phyloP scores from a whole-genome alignment of 23 red algal species.

The Gracilaria gracilis region DNA sequence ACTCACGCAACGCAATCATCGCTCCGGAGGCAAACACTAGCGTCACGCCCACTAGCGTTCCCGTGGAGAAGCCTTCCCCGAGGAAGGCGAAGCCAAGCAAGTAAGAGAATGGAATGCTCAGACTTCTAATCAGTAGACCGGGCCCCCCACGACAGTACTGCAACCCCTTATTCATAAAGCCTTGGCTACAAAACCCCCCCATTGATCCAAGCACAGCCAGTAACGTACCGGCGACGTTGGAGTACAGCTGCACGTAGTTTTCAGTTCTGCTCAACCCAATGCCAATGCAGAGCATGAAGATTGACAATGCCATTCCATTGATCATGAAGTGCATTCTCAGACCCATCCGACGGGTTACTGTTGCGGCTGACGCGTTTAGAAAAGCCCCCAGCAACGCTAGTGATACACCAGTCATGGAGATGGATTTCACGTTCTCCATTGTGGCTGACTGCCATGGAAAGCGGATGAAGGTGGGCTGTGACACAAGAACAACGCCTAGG shows the following conservation, averaged over 20 bases:
- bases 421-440: not conserved
- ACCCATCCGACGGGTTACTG: constrained; percentile 21
- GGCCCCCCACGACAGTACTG: constrained; percentile 45
- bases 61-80: constrained; percentile 13
- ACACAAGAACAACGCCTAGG: constrained; percentile 19
- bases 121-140: constrained; percentile 32
- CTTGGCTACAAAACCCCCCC: constrained; percentile 37
- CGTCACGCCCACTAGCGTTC: not conserved
- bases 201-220: not conserved
- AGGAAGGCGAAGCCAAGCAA: constrained; percentile 31
- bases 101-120: constrained; percentile 35
- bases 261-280: not conserved
- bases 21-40: constrained; percentile 9
- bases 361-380: not conserved
- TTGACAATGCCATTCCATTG: not conserved
- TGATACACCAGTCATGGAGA: not conserved
- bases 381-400: not conserved
- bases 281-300: not conserved
- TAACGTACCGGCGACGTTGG: not conserved
- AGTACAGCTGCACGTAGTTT: not conserved
- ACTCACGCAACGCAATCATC: constrained; percentile 8
- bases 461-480: constrained; percentile 1
- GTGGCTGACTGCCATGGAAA: not conserved
- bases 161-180: constrained; percentile 37
- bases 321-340: not conserved